Conservation (phyloP, 2,329 filamentous ascomycete genomes). For the Didymella pinodella region DNA sequence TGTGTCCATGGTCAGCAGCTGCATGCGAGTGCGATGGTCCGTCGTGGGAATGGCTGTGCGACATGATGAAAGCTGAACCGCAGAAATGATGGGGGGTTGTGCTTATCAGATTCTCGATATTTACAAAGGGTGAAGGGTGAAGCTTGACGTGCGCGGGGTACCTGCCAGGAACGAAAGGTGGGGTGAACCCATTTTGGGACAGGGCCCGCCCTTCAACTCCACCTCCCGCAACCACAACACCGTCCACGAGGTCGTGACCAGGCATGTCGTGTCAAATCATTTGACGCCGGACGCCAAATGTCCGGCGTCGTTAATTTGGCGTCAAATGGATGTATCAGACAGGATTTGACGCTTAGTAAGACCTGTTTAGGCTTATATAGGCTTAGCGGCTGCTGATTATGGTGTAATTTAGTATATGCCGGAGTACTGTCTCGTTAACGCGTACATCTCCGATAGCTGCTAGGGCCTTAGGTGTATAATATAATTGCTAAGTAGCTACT, state of each 20-base stretch:
- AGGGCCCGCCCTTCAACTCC: constrained; percentile 10
- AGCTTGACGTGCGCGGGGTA: constrained; percentile 23
- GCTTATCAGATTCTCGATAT: constrained; percentile 14
- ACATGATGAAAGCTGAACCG: constrained; percentile 30
- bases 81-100: neutral
- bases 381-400: no score
- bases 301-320: no score
- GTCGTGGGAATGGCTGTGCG: constrained; percentile 47
- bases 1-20: constrained; percentile 84
- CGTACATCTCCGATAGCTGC: no score
- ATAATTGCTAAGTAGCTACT: no score
- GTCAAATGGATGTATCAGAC: no score
- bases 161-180: constrained; percentile 29
- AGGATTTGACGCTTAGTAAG: no score
- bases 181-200: constrained; percentile 20
- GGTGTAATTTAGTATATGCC: no score
- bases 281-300: no score
- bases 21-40: constrained; percentile 57
- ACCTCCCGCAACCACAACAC: constrained; percentile 13
- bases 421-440: no score
- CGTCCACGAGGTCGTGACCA: neutral
- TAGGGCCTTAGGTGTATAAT: no score
- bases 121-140: constrained; percentile 3
- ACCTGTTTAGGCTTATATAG: no score
- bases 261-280: no score